Conservation (phyloP, 2,329 filamentous ascomycete genomes). For the Colletotrichum chrysophilum region DNA sequence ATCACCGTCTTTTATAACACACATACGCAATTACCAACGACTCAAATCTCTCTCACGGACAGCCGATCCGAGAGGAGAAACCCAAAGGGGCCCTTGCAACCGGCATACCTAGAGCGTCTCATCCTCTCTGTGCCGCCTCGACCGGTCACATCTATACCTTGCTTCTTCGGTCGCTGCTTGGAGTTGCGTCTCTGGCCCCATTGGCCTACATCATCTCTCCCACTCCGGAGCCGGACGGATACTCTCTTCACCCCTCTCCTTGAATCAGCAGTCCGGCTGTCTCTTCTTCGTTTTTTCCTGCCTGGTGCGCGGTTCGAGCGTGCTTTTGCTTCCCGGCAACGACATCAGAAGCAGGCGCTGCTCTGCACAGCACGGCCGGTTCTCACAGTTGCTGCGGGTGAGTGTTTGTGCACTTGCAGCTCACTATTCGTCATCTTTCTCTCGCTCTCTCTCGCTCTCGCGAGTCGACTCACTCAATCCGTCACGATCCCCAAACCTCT, state of each 20-base stretch:
- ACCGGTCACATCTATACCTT: conserved; percentile 18
- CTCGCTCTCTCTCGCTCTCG: background rate
- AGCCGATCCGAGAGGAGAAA: background rate
- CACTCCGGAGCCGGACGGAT: background rate
- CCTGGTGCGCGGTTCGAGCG: conserved; percentile 2
- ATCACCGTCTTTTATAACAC: background rate
- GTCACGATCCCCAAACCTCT: background rate
- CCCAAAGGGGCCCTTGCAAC: conserved; percentile 10
- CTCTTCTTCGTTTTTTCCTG: background rate
- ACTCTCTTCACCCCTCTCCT: background rate
- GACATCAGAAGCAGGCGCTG: background rate
- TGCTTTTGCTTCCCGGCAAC: conserved; percentile 9
- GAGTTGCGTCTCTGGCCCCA: background rate
- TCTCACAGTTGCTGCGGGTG: background rate
- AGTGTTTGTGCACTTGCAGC: conserved; percentile 17
- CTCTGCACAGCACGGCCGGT: background rate
- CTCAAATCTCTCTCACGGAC: background rate
- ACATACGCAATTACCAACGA: background rate
- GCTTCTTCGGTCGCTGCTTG: conserved; percentile 15
- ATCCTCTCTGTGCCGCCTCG: conserved; percentile 10
- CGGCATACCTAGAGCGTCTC: conserved; percentile 6
- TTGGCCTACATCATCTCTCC: background rate
- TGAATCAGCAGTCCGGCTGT: background rate
- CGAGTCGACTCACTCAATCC: background rate
- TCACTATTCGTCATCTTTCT: background rate